Base-by-base conservation (phyloP, 352 stramenopile genomes). In the Phytophthora brassicae region DNA sequence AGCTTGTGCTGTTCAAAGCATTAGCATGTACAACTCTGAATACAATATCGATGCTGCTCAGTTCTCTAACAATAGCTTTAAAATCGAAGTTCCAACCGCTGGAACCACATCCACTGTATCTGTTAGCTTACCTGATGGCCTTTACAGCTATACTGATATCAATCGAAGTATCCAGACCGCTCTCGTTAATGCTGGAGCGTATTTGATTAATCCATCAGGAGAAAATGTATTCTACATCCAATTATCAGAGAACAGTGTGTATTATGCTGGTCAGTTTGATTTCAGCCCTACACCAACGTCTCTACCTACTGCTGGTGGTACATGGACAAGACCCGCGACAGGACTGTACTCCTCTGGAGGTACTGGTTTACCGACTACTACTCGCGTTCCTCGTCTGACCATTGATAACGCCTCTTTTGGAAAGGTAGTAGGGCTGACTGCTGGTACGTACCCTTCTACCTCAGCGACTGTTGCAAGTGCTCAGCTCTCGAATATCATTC, bases 391-490 rank as follows among this genome's bases (percentile, higher is more conserved):
- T 24, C 54, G 46, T 52, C 23, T 66, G 3, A 60, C 60, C n/a
- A 55, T 66, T 6, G 50, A 66, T 44, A 66, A 66, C 36, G 23
- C 23, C 26, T 20, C 12, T 0, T 69, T 69, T 51, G 61, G 61
- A 23, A 60, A 55, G 23, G 55, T 69, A 7, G 5, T 64, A 19
- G 61, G 54, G 0, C 23, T 69, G 2, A 60, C 46, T 19, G 4
- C 41, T 11, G 41, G 12, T 19, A 69, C 61, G 0, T 69, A 69
- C 23, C 61, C 61, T 19, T 2, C 53, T 19, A 17, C 61, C 12
- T 36, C 47, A 17, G 47, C 54, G 2, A 69, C 33, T 0, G 31
- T 51, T 19, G 24, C 61, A 11, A 45, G 23, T 41, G 51, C 43
- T 39, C 24, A 49, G 4, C 38, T 64, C 0, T 64, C 46, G 2